Evolutionary conservation across 1,139 yeast genomes (phyloP), one percentile per base, ranked within the genome.

Genomic region (Geotrichum fermentans): DNA sequence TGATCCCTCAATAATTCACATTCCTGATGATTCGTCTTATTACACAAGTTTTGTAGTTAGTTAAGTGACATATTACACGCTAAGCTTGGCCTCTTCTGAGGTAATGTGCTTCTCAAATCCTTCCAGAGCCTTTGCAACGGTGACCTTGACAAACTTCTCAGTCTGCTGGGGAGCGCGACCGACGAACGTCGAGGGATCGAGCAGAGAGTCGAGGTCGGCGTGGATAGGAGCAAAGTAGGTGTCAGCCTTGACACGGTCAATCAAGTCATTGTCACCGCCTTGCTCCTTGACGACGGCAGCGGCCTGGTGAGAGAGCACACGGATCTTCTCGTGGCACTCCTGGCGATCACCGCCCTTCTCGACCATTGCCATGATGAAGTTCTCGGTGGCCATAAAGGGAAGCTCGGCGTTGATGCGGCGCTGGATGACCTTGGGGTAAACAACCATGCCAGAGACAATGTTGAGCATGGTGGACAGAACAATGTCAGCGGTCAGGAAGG

Each of bases 371-470:
- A 92, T 92, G 69, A 92, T 92, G 67, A 92, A 82, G 72, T 92
- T 92, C 73, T 92, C 99, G 49, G 99, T 92, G 58, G 99, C 99
- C 99, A 92, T 92, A 76, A 94, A 92, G 60, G 99, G 99, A 64
- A 92, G 78, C 72, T 94, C 98, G 47, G 96, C 78, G 67, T 69
- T 82, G 70, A 92, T 92, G 73, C 97, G 85, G 75, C 97, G 85
- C 73, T 85, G 96, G 65, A 92, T 92, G 60, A 92, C 98, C 78
- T 92, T 90, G 60, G 98, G 98, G 73, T 94, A 92, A 43, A 92
- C 98, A 49, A 94, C 98, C 57, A 92, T 76, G 14, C 98, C 99
- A 47, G 94, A 83, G 45, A 95, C 83, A 65, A 92, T 90, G 74
- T 92, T 92, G 63, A 84, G 77, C 73, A 92, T 73, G 45, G 98